Evolutionary conservation across 2,329 filamentous ascomycete species (phyloP), one percentile per base, ranked within the genome.

Genomic region (Colletotrichum scovillei): DNA sequence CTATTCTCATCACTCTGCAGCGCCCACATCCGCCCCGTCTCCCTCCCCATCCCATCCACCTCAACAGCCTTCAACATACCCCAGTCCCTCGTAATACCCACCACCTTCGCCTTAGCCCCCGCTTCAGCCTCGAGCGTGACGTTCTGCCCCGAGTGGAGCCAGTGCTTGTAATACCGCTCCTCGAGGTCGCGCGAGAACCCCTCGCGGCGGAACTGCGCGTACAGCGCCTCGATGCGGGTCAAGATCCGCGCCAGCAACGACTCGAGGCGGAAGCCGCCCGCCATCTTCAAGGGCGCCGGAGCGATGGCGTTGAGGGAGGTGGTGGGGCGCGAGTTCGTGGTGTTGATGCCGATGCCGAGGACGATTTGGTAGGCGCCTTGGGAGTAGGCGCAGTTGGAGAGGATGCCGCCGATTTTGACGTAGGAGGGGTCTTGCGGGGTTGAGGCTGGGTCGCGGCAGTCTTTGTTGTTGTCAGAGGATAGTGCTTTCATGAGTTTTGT

Each of bases 1-100:
- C 95, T 98, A 80, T 99, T 99, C 81, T 95, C 95, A 82, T 99
- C 97, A 81, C 95, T 98, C 86, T 98, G 95, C 83, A 99, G 83
- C 77, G 93, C 91, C 89, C 93, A 96, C 63, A 93, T 86, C 82
- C 89, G 93, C 0, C 96, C 95, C 0, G 94, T 98, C 2, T 88
- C 86, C 66, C 92, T 86, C 75, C 95, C 94, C 72, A 93, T 89
- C 2, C 91, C 92, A 3, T 92, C 92, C 66, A 97, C 82, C 86
- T 98, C 95, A 82, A 98, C 94, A 0, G 92, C 97, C 76, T 92
- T 88, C 76, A 99, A 80, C 81, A 98, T 85, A 0, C 97, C 97
- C 92, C 94, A 98, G 81, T 98, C 95, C n/a, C 89, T 85, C 5
- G 95, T 97, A 76, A 99, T 97, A 0, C 97, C 97, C 79, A 94